These are phyloP conservation scores for Panellus pusillus DNA, from an alignment of 768 basidiomycete species.

Conservation along the genomic window DNA sequence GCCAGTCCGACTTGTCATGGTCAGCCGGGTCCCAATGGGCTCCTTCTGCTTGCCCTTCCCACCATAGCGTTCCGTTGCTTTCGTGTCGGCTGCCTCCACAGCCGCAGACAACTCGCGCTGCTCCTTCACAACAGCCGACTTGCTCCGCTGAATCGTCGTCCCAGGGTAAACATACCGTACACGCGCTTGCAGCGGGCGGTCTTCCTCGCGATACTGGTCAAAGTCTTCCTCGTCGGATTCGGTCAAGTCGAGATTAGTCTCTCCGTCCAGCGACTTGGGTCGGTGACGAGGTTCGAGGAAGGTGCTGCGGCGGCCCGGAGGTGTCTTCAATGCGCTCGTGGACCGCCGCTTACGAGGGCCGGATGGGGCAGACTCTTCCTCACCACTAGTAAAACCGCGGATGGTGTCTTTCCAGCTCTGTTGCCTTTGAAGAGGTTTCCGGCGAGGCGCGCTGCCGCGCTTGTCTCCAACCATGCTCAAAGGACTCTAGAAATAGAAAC, in stretches of 20 bases:
- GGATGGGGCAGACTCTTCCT: slow-evolving; percentile 30
- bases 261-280: slow-evolving; percentile 5
- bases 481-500: slow-evolving; percentile 55
- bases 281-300: slow-evolving; percentile 19
- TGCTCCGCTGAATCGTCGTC: slow-evolving; percentile 31
- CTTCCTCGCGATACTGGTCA: slow-evolving; percentile 57
- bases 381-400: slow-evolving; percentile 45
- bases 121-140: slow-evolving; percentile 45
- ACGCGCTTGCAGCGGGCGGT: slow-evolving; percentile 73
- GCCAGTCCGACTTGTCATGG: slow-evolving; percentile 93
- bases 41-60: slow-evolving; percentile 42
- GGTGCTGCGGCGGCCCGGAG: slow-evolving; percentile 24
- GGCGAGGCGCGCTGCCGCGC: slow-evolving; percentile 32
- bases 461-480: slow-evolving; percentile 87
- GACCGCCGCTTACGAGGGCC: slow-evolving; percentile 23
- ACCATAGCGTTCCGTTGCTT: slow-evolving; percentile 39
- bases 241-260: slow-evolving; percentile 17
- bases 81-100: slow-evolving; percentile 49
- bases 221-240: slow-evolving; percentile 56
- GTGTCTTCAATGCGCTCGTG: slow-evolving; percentile 31
- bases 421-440: slow-evolving; percentile 52
- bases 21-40: slow-evolving; percentile 82
- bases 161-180: slow-evolving; percentile 59
- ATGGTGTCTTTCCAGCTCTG: slow-evolving; percentile 63
- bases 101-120: slow-evolving; percentile 55